A percentile compares a stretch with the other conserved stretches of the same genome.
Conservation (phyloP, 331 rosid species). For the Quercus lobata region DNA sequence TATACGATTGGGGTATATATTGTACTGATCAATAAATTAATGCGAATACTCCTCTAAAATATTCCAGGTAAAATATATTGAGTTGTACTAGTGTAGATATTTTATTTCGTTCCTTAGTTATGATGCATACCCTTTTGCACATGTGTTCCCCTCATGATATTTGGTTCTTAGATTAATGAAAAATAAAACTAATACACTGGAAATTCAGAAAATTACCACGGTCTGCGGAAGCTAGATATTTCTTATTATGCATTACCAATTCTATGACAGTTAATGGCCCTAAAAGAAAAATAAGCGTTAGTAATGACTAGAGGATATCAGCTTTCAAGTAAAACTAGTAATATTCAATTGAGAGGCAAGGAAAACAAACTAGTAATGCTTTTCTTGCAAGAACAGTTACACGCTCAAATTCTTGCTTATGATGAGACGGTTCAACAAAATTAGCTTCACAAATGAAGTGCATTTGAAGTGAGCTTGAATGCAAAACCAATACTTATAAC, state of each 20-base stretch:
- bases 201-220: constrained; percentile 41
- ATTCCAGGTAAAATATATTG: too few species aligned
- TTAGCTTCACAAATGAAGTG: constrained; percentile 64
- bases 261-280: constrained; percentile 57
- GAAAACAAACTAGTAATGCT: constrained; percentile 26
- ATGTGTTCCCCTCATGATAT: too few species aligned
- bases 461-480: constrained; percentile 5
- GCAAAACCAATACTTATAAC: constrained; percentile 61
- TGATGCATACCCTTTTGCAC: too few species aligned
- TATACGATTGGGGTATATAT: too few species aligned
- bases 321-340: background rate
- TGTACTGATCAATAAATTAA: too few species aligned
- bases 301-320: constrained; percentile 2
- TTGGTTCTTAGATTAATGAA: background rate
- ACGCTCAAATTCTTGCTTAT: constrained; percentile 75
- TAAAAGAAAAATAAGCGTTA: constrained; percentile 18
- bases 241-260: constrained; percentile 69
- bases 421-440: constrained; percentile 84
- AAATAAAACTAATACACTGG: constrained; percentile 12
- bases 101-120: too few species aligned
- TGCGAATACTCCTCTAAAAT: too few species aligned
- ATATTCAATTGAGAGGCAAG: background rate
- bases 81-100: too few species aligned
- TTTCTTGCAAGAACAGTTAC: constrained; percentile 64
- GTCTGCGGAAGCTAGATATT: constrained; percentile 17